phyloP scores from a whole-genome alignment of 2,329 filamentous ascomycete genomes.

The Penicillium sp. region DNA sequence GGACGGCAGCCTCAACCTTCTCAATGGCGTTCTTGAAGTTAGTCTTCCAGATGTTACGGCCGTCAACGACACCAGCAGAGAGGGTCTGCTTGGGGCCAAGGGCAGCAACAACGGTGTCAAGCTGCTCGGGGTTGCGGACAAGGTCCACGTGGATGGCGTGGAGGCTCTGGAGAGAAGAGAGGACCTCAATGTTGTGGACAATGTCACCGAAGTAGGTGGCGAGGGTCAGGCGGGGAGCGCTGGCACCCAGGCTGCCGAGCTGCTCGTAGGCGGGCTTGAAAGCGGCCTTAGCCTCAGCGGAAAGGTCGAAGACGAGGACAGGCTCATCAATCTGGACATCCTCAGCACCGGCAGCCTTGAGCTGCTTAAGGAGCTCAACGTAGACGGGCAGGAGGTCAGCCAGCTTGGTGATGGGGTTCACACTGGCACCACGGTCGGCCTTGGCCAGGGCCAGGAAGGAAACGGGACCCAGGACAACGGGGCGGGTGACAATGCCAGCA shows the following conservation, averaged over 20 bases:
- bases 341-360: conserved; percentile 95
- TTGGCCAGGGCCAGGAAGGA: conserved; percentile 98
- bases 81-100: conserved; percentile 87
- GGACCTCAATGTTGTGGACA: conserved; percentile 94
- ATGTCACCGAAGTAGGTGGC: conserved; percentile 99
- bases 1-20: conserved; percentile 81
- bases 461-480: conserved; percentile 92
- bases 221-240: conserved; percentile 83
- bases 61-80: conserved; percentile 95
- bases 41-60: conserved; percentile 99
- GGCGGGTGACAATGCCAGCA: conserved; percentile 87
- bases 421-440: conserved; percentile 91
- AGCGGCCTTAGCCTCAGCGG: conserved; percentile 85
- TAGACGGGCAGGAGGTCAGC: conserved; percentile 94
- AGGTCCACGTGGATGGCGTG: conserved; percentile 92
- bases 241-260: conserved; percentile 68
- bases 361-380: conserved; percentile 84
- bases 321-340: conserved; percentile 98
- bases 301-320: conserved; percentile 90
- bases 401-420: conserved; percentile 91
- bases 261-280: conserved; percentile 98
- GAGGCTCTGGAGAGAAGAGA: conserved; percentile 71
- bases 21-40: conserved; percentile 96
- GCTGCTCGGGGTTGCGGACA: conserved; percentile 97
- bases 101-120: conserved; percentile 77